Conservation (phyloP, 2,329 filamentous ascomycete genomes). For the Balansia obtecta region DNA sequence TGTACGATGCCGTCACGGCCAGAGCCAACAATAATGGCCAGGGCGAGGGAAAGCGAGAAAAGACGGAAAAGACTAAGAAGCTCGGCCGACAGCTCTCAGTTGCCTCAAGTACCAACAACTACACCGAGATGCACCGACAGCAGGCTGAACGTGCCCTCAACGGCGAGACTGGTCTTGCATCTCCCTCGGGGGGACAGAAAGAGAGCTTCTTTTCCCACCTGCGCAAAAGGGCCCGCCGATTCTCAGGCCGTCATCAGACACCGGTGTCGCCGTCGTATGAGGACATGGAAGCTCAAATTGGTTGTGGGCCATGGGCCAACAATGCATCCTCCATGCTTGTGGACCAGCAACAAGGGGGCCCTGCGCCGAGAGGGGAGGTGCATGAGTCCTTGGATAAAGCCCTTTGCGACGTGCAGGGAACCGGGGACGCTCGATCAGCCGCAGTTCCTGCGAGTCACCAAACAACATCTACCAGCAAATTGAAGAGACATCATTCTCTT, state of each 20-base stretch:
- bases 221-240: slow-evolving; percentile 78
- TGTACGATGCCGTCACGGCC: slow-evolving; percentile 86
- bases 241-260: slow-evolving; percentile 82
- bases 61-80: slow-evolving; percentile 70
- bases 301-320: slow-evolving; percentile 78
- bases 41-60: slow-evolving; percentile 39
- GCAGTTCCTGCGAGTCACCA: slow-evolving; percentile 42
- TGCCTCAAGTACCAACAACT: slow-evolving; percentile 85
- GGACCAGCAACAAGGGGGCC: slow-evolving; percentile 42
- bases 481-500: slow-evolving; percentile 54
- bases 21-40: slow-evolving; percentile 66
- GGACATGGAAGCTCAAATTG: slow-evolving; percentile 85
- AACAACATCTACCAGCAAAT: slow-evolving; percentile 31
- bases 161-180: slow-evolving; percentile 62
- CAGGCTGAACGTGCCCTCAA: slow-evolving; percentile 86
- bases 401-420: slow-evolving; percentile 40
- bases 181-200: slow-evolving; percentile 68
- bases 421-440: slow-evolving; percentile 30
- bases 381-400: slow-evolving; percentile 51
- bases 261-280: slow-evolving; percentile 69
- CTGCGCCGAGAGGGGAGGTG: slow-evolving; percentile 39
- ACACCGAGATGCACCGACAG: slow-evolving; percentile 77
- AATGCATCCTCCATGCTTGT: slow-evolving; percentile 76
- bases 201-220: slow-evolving; percentile 98
- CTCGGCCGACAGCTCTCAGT: slow-evolving; percentile 90